Base-by-base conservation (phyloP, 176 grass and related monocot species). In the Oropetium thomaeum region DNA sequence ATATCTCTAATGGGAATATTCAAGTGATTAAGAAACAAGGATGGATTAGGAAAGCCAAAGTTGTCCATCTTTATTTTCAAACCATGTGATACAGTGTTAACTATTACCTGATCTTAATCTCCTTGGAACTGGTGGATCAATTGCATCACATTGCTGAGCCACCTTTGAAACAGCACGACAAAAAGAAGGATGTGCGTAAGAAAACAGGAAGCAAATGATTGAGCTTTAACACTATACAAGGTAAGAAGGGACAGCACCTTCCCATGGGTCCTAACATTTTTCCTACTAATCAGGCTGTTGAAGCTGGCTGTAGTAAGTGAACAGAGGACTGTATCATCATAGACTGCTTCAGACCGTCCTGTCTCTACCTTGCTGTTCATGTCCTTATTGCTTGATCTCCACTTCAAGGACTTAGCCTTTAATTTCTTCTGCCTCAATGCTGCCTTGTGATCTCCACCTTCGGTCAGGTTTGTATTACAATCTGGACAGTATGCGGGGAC, bases 71-170 rank as follows among this genome's bases (percentile, higher is more conserved):
- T n/a, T n/a, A n/a, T n/a, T 44, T 51, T 40, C 15, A 4, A 33
- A 33, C 28, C 71, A 30, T 79, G 17, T 12, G 28, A 73, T 35
- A 61, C n/a, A 72, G n/a, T 42, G 3, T 54, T 78, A 64, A 39
- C 23, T n/a, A 59, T 34, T 93, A 93, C 91, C 87, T 85, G 91
- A 93, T 88, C 91, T 87, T 39, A 93, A 59, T 85, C 87, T 93
- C 74, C 91, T 90, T 38, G 91, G 91, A 70, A 93, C 85, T n/a
- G 54, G 79, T 60, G 87, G 91, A 80, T 90, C 78, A 19, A 70
- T 67, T 62, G 75, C 29, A 80, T 90, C 74, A 62, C 82, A 76
- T 45, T 54, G 82, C 75, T 77, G 87, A 67, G 45, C 44, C 20
- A 85, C 78, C 87, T 93, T 69, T 70, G 62, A 73, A 77, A 69